A percentile compares a stretch with the other conserved stretches of the same genome.
Conservation (phyloP, 331 rosid genomes). For the Quercus lobata region DNA sequence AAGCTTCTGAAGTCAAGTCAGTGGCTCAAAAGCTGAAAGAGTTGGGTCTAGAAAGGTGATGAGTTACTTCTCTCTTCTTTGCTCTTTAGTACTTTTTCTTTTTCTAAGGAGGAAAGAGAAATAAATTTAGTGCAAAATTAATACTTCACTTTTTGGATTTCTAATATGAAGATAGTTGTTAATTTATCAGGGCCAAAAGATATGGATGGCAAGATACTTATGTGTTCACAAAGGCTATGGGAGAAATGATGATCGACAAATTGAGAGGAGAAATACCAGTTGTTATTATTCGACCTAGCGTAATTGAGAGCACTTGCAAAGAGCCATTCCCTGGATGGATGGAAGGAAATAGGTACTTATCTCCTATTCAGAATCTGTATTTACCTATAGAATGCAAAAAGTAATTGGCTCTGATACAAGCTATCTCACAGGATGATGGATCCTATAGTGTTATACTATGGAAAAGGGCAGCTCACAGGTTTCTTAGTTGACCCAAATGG, state of each 20-base stretch:
- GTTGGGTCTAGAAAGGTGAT: constrained; percentile 77
- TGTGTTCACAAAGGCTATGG: constrained; percentile 97
- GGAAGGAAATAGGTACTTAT: constrained; percentile 83
- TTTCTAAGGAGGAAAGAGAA: too few species aligned
- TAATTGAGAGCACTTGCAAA: constrained; percentile 53
- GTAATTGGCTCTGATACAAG: constrained; percentile 2
- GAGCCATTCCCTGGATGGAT: constrained; percentile 98
- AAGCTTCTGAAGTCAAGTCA: constrained; percentile 35
- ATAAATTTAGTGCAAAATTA: too few species aligned
- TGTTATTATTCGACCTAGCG: constrained; percentile 51
- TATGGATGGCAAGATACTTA: constrained; percentile 93
- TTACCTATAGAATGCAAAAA: neutral
- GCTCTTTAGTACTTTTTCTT: neutral
- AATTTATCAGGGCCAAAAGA: constrained; percentile 52
- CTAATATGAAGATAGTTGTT: too few species aligned
- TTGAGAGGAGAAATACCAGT: constrained; percentile 50
- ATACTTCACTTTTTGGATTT: neutral
- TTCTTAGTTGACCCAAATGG: constrained; percentile 87
- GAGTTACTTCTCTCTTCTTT: neutral
- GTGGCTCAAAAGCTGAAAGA: constrained; percentile 63
- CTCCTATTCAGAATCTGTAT: neutral
- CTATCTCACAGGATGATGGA: constrained; percentile 80
- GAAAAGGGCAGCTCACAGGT: constrained; percentile 89
- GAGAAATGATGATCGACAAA: constrained; percentile 70
- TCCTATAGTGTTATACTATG: constrained; percentile 87